Evolutionary conservation across 257 asterid species (phyloP).

Genomic region (Solanum commersonii): DNA sequence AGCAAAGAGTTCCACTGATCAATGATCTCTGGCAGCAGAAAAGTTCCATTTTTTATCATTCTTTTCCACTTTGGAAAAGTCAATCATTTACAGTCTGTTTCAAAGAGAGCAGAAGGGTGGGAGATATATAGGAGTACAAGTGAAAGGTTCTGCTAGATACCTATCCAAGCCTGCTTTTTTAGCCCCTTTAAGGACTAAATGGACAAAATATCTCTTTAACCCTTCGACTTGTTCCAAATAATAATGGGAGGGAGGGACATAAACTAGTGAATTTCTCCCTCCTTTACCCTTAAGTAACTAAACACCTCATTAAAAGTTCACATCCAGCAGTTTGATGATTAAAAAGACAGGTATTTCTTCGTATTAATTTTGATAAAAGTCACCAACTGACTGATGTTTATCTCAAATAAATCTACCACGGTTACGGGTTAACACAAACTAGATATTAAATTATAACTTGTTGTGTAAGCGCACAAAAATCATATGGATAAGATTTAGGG

Average conservation of each 20-base stretch:
- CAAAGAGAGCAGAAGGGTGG: neutral
- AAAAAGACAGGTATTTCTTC: neutral
- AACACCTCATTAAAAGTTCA: neutral
- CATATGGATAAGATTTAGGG: neutral
- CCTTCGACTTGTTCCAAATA: neutral
- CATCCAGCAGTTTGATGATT: neutral
- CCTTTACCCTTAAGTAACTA: neutral
- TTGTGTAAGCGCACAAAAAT: neutral
- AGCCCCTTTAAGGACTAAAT: neutral
- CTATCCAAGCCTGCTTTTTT: neutral
- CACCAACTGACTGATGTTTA: neutral
- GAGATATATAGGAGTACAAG: neutral
- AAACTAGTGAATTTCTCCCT: neutral
- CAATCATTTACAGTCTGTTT: neutral
- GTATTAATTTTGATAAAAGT: neutral
- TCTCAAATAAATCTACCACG: neutral
- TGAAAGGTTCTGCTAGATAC: neutral
- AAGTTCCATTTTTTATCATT: neutral
- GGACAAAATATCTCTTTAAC: neutral
- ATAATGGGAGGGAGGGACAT: neutral
- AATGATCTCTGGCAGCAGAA: neutral
- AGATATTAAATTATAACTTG: neutral
- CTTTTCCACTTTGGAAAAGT: neutral
- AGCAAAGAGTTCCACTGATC: neutral
- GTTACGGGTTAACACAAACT: neutral